Evolutionary conservation across 176 grass and related monocot species (phyloP), one percentile per base, ranked within the genome.

Genomic region (Cenchrus fungigraminus): DNA sequence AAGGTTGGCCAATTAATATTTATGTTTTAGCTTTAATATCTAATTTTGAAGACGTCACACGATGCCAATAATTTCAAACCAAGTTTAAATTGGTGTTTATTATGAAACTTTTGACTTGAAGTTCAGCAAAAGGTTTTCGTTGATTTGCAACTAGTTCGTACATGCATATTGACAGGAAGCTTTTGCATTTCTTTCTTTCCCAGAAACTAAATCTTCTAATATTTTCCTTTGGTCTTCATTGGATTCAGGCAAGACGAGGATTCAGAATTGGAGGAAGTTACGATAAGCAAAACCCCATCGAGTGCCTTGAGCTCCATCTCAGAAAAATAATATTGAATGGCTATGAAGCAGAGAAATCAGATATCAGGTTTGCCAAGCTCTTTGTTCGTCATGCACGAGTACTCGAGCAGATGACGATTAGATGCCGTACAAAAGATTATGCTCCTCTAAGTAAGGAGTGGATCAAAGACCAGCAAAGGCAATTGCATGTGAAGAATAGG

Each of bases 321-420:
- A 77, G 1, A 46, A 42, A n/a, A 45, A 15, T 68, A 15, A 47
- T 46, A 12, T 0, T 85, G 34, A 67, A 85, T 25, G 50, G 62
- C 20, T 77, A 85, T 4, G 6, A 31, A 1, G 82, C 72, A 60
- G 6, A 56, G 3, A 3, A 2, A 17, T 42, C 72, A 11, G 47
- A 84, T 31, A 7, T 84, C 9, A 84, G 43, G 72, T 76, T 84
- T 12, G 72, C 61, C 32, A 66, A 84, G 32, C 53, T 84, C 14
- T 68, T 76, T 67, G 59, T 67, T 76, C 1, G 43, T 20, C 65
- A 76, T 68, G 73, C 83, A 0, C 43, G 8, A 44, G 22, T 68
- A 8, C 73, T 85, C 1, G 50, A 85, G 73, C 1, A 13, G 6
- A 77, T 77, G 47, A 43, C 53, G 42, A 7, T 84, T 44, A 52